Conservation (phyloP, 768 basidiomycete species). For the Mycena galopus region DNA sequence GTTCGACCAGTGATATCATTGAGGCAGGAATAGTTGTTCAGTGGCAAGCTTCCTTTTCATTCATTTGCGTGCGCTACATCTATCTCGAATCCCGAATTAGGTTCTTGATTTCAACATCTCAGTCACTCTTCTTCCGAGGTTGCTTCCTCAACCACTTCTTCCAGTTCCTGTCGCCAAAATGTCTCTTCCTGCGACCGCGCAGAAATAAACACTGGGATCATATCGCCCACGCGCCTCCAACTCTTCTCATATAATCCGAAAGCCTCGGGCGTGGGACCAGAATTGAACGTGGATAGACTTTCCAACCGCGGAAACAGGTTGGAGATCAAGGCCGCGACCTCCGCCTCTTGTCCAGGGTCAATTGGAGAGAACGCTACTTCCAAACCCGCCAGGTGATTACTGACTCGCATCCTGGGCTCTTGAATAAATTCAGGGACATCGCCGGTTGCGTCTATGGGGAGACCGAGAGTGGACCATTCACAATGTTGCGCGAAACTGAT, state of each 20-base stretch:
- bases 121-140: no score
- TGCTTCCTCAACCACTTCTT: no score
- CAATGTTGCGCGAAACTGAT: slow-evolving; percentile 19
- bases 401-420: background rate
- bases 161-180: slow-evolving; percentile 19
- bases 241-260: background rate
- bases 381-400: slow-evolving; percentile 4
- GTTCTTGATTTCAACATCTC: no score
- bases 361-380: slow-evolving; percentile 22
- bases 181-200: slow-evolving; percentile 20
- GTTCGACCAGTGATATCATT: no score
- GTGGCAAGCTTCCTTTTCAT: no score
- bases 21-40: no score
- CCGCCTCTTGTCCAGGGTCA: background rate
- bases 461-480: background rate
- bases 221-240: slow-evolving; percentile 8
- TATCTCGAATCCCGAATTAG: no score
- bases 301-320: slow-evolving; percentile 18
- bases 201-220: slow-evolving; percentile 15
- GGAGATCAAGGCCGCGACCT: slow-evolving; percentile 25
- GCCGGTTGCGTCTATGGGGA: slow-evolving; percentile 9
- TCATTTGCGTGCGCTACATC: no score
- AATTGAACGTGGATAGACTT: background rate
- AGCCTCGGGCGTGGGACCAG: background rate
- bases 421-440: slow-evolving; percentile 20